phyloP scores from a whole-genome alignment of 768 basidiomycete genomes.

The Scleroderma citrinum region DNA sequence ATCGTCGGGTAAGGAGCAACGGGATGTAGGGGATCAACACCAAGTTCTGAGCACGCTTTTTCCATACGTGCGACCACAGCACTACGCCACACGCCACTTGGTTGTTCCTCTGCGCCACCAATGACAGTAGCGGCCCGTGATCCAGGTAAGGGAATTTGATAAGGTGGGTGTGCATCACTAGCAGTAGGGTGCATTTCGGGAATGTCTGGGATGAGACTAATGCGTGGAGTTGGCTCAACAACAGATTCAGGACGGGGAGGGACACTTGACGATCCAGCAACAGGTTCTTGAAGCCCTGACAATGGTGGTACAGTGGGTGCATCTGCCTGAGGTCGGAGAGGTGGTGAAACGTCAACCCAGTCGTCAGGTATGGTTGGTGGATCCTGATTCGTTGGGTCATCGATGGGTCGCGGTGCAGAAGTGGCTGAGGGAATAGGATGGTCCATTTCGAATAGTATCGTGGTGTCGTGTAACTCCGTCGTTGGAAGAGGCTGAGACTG shows the following conservation, averaged over 20 bases:
- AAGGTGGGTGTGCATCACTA: constrained; percentile 9
- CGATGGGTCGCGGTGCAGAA: constrained; percentile 1
- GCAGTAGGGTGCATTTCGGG: constrained; percentile 15
- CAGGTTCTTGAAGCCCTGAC: constrained; percentile 2
- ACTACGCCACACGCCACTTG: constrained; percentile 10
- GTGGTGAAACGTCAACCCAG: constrained; percentile 22
- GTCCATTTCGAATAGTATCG: constrained; percentile 1
- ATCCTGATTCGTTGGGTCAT: constrained; percentile 14
- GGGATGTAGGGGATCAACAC: constrained; percentile 9
- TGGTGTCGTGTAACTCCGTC: constrained; percentile 10
- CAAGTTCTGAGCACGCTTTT: constrained; percentile 21
- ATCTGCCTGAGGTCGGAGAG: constrained; percentile 2
- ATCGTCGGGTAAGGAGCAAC: constrained; percentile 1
- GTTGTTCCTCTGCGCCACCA: constrained; percentile 20
- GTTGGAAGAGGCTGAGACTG: constrained; percentile 2
- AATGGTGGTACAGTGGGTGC: constrained; percentile 1
- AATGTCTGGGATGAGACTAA: constrained; percentile 12
- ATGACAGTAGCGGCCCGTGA: constrained; percentile 28
- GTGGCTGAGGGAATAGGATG: not conserved
- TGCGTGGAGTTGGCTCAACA: constrained; percentile 5
- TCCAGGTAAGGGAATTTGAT: constrained; percentile 19
- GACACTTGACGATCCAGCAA: not conserved
- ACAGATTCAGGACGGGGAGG: constrained; percentile 10
- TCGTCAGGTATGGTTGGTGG: constrained; percentile 22
- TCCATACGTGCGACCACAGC: constrained; percentile 9